Evolutionary conservation across 805 yeast genomes (phyloP).

Genomic region (Saccharomycopsis fodiens): DNA sequence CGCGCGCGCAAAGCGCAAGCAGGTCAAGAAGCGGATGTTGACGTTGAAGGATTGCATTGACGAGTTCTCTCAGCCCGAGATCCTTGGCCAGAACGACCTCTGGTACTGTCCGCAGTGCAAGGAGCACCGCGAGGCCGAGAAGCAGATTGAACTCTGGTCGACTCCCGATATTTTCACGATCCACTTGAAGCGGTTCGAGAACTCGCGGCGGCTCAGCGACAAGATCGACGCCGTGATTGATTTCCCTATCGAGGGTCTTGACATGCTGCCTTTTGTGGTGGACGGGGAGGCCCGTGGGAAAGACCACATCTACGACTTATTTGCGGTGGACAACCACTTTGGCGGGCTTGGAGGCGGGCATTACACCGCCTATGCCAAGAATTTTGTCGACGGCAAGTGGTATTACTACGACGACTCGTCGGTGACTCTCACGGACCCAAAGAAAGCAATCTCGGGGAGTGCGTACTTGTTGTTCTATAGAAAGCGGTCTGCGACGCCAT

Average conservation of each 20-base stretch:
- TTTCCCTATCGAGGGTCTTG: slow-evolving; percentile 80
- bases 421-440: slow-evolving; percentile 55
- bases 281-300: slow-evolving; percentile 23
- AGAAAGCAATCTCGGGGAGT: slow-evolving; percentile 58
- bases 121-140: slow-evolving; percentile 85
- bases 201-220: slow-evolving; percentile 77
- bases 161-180: slow-evolving; percentile 86
- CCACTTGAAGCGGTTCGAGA: slow-evolving; percentile 85
- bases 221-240: slow-evolving; percentile 80
- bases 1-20: slow-evolving; percentile 29
- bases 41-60: slow-evolving; percentile 68
- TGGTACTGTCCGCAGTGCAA: slow-evolving; percentile 93
- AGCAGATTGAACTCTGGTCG: slow-evolving; percentile 87
- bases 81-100: slow-evolving; percentile 77
- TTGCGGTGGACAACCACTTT: slow-evolving; percentile 91
- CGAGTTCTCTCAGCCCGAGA: slow-evolving; percentile 72
- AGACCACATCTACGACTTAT: slow-evolving; percentile 62
- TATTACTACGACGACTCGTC: slow-evolving; percentile 84
- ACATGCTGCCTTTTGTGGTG: slow-evolving; percentile 54
- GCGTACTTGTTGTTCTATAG: slow-evolving; percentile 86
- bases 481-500: slow-evolving; percentile 32
- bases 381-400: slow-evolving; percentile 73
- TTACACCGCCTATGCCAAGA: slow-evolving; percentile 84
- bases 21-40: slow-evolving; percentile 32
- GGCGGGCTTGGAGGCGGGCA: slow-evolving; percentile 98